A percentile compares a stretch with the other conserved stretches of the same genome.
Evolutionary conservation across 495 filamentous ascomycete species (phyloP).

Genomic region (Neurospora sp.): DNA sequence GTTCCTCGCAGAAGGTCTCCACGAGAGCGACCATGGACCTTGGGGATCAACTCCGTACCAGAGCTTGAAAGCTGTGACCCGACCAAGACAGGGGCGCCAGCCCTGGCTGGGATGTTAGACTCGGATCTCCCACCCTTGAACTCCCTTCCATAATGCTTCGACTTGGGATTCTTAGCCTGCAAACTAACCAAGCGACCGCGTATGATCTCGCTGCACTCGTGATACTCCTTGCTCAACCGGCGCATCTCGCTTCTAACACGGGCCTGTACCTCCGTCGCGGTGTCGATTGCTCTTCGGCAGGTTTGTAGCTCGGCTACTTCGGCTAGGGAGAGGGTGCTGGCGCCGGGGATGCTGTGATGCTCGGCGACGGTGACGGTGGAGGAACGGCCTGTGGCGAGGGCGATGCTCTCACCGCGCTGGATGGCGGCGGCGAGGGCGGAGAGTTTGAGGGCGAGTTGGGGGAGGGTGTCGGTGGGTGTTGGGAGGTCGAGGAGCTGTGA

Average conservation of each 20-base stretch:
- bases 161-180: not conserved
- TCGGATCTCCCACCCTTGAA: not conserved
- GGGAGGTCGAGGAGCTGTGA: not conserved
- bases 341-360: not conserved
- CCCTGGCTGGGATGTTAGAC: not conserved
- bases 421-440: not conserved
- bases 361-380: not conserved
- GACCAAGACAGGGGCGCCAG: not conserved
- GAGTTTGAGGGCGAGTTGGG: not conserved
- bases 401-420: not conserved
- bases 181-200: not conserved
- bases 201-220: not conserved
- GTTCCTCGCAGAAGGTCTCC: not conserved
- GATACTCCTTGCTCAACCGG: not conserved
- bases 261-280: not conserved
- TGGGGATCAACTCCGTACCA: not conserved
- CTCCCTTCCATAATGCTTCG: not conserved
- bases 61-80: not conserved
- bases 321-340: not conserved
- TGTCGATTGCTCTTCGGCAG: not conserved
- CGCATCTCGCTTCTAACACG: not conserved
- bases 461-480: not conserved
- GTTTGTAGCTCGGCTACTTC: not conserved
- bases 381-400: not conserved
- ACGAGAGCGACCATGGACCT: not conserved